Conservation (phyloP, 1,139 yeast species). For the Geotrichum bryndzae region DNA sequence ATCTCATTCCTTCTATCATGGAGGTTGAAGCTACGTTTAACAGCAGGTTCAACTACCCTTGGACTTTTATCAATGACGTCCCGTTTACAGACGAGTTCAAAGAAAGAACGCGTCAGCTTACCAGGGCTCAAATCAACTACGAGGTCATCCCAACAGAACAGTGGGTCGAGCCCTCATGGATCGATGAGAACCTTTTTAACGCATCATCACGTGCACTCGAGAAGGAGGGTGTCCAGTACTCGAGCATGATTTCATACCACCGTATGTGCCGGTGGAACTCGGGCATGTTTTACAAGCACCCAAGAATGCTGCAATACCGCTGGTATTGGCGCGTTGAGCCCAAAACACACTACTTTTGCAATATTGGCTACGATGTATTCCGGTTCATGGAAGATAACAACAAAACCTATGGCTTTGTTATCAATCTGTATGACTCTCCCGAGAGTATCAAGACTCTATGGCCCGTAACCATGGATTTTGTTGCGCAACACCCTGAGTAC, state of each 20-base stretch:
- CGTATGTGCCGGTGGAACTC: conserved; percentile 69
- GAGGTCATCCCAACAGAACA: conserved; percentile 60
- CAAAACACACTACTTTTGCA: conserved; percentile 52
- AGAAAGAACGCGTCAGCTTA: conserved; percentile 28
- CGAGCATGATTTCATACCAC: conserved; percentile 52
- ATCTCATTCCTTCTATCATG: conserved; percentile 49
- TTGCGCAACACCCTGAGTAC: conserved; percentile 50
- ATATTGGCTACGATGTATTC: conserved; percentile 63
- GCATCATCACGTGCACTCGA: conserved; percentile 38
- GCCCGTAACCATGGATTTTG: conserved; percentile 39
- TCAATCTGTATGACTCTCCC: conserved; percentile 60
- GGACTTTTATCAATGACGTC: conserved; percentile 69
- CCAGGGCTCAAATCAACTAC: conserved; percentile 47
- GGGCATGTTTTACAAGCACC: conserved; percentile 52
- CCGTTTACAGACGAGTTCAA: conserved; percentile 59
- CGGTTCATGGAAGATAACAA: conserved; percentile 57
- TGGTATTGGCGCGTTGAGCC: conserved; percentile 79
- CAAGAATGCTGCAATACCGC: conserved; percentile 45
- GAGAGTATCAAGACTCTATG: conserved; percentile 53
- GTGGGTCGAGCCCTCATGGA: conserved; percentile 57
- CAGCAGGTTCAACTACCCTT: conserved; percentile 65
- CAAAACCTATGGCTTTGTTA: conserved; percentile 31
- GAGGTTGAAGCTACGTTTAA: conserved; percentile 63
- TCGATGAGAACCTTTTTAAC: conserved; percentile 42
- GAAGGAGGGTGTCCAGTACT: conserved; percentile 50